Evolutionary conservation across 192 early-diverging fungal species (phyloP).

Genomic region (Jimgerdemannia lactiflua): DNA sequence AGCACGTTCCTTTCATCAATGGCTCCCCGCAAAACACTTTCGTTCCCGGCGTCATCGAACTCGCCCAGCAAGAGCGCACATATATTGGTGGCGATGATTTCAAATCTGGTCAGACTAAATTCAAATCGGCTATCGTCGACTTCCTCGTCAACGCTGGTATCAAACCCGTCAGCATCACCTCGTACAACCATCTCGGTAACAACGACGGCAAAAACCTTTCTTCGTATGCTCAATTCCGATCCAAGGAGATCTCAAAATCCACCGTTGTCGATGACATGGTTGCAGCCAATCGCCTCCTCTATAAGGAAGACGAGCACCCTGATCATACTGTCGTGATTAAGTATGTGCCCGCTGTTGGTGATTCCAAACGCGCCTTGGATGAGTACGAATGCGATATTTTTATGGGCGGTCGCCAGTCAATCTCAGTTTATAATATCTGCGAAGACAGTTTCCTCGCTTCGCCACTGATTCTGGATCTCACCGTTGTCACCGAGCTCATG

Average conservation of each 20-base stretch:
- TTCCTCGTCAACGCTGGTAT: slow-evolving; percentile 99
- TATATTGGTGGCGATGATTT: slow-evolving; percentile 99
- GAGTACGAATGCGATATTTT: slow-evolving; percentile 99
- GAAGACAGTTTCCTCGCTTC: slow-evolving; percentile 98
- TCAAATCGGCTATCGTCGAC: slow-evolving; percentile 98
- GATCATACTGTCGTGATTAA: slow-evolving; percentile 92
- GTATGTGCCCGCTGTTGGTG: slow-evolving; percentile 95
- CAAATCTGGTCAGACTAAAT: slow-evolving; percentile 99
- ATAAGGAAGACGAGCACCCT: slow-evolving; percentile 72
- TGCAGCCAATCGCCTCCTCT: slow-evolving; percentile 88
- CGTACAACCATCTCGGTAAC: slow-evolving; percentile 99
- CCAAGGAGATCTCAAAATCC: slow-evolving; percentile 99
- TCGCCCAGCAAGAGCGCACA: slow-evolving; percentile 84
- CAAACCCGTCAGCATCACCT: slow-evolving; percentile 95
- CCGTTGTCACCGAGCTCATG: slow-evolving; percentile 95
- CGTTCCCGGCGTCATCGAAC: slow-evolving; percentile 90
- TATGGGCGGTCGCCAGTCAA: slow-evolving; percentile 96
- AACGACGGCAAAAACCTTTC: slow-evolving; percentile 99
- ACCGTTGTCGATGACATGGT: slow-evolving; percentile 99
- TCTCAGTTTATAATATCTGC: slow-evolving; percentile 98
- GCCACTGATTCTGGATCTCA: slow-evolving; percentile 95
- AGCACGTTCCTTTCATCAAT: slow-evolving; percentile 97
- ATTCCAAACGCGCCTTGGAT: slow-evolving; percentile 97
- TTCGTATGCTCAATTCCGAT: slow-evolving; percentile 96
- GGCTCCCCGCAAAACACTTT: slow-evolving; percentile 99